Conservation (phyloP, 805 yeast species). For the Candida parachauliodes region DNA sequence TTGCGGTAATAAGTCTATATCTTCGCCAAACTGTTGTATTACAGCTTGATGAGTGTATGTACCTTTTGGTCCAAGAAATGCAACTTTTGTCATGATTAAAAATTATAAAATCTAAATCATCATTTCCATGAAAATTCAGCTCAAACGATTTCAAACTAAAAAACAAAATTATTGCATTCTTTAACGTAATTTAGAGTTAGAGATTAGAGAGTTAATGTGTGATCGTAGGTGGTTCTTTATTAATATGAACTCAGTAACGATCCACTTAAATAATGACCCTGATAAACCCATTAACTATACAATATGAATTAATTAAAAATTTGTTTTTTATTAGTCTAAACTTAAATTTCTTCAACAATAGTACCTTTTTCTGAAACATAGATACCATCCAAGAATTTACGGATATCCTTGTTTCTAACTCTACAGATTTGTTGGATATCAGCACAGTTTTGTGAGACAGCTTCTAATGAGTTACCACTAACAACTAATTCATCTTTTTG, state of each 20-base stretch:
- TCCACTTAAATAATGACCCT: constrained; percentile 6
- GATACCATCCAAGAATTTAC: constrained; percentile 99
- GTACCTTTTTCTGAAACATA: constrained; percentile 95
- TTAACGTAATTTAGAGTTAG: constrained; percentile 3
- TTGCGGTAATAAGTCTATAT: constrained; percentile 33
- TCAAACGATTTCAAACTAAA: background rate
- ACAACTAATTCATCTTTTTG: constrained; percentile 94
- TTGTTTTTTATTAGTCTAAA: constrained; percentile 2
- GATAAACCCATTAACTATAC: background rate
- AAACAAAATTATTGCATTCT: background rate
- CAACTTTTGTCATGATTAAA: constrained; percentile 42
- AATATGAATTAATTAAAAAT: constrained; percentile 9
- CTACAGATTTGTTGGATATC: constrained; percentile 97
- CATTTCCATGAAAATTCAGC: background rate
- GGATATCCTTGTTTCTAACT: constrained; percentile 99
- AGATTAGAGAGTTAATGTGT: constrained; percentile 13
- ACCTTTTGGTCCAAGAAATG: constrained; percentile 86
- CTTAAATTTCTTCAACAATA: constrained; percentile 60
- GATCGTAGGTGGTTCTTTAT: constrained; percentile 49
- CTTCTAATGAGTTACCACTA: constrained; percentile 94
- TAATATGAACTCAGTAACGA: constrained; percentile 17
- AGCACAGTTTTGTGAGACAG: constrained; percentile 97
- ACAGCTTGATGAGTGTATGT: constrained; percentile 84
- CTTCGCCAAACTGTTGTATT: constrained; percentile 48
- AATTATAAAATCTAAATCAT: background rate